Evolutionary conservation across 1,284 basidiomycete species (phyloP).

Genomic region (Meripilus lineatus): DNA sequence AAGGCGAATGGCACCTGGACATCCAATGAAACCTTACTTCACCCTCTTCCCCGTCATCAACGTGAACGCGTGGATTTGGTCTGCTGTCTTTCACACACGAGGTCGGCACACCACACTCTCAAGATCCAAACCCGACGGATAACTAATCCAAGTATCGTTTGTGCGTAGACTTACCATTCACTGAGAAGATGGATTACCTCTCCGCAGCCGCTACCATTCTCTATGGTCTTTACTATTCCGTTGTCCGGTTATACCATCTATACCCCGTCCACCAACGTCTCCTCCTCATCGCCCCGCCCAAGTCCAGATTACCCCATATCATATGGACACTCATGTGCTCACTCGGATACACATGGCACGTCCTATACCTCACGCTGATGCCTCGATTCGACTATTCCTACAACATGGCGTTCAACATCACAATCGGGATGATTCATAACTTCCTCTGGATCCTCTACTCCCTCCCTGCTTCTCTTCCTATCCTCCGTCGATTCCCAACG

Average conservation of each 20-base stretch:
- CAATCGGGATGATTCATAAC: slow-evolving; percentile 77
- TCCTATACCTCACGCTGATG: slow-evolving; percentile 73
- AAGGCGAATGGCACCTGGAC: slow-evolving; percentile 44
- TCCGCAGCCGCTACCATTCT: slow-evolving; percentile 84
- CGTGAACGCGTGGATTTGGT: slow-evolving; percentile 94
- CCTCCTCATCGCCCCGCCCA: slow-evolving; percentile 14
- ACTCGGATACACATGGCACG: slow-evolving; percentile 57
- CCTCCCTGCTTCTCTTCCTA: slow-evolving; percentile 45
- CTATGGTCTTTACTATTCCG: slow-evolving; percentile 69
- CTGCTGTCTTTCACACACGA: slow-evolving; percentile 87
- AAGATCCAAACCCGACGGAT: slow-evolving; percentile 7
- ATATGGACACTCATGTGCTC: slow-evolving; percentile 45
- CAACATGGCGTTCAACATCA: slow-evolving; percentile 87
- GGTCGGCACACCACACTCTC: slow-evolving; percentile 42
- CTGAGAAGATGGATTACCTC: slow-evolving; percentile 95
- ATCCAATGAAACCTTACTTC: slow-evolving; percentile 74
- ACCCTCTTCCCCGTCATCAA: slow-evolving; percentile 66
- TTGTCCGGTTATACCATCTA: slow-evolving; percentile 75
- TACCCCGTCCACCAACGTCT: slow-evolving; percentile 43
- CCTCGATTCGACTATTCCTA: slow-evolving; percentile 93
- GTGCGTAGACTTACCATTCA: slow-evolving; percentile 67
- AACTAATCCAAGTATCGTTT: slow-evolving; percentile 10
- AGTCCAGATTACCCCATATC: slow-evolving; percentile 10
- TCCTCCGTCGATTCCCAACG: slow-evolving; percentile 50
- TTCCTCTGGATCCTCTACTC: slow-evolving; percentile 81